Base-by-base conservation (phyloP, 2,329 filamentous ascomycete genomes). In the Colletotrichum cordylinicola region DNA sequence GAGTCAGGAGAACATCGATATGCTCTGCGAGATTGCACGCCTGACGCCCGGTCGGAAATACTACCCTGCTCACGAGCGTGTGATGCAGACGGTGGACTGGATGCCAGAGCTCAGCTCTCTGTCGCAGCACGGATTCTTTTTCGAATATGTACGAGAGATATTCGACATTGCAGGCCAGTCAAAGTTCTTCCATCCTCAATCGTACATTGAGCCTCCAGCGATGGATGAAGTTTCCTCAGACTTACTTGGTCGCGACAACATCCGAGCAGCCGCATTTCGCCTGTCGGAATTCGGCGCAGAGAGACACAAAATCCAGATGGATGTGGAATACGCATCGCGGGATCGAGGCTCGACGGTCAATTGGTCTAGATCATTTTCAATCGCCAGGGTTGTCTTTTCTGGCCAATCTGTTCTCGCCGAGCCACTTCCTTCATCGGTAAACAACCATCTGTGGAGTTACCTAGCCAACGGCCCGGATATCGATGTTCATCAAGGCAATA, bases 1-100 rank as follows among this genome's bases (percentile, higher is more conserved):
- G 0, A 80, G 81, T 4, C 27, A 74, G 1, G 82, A 83, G 0
- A 82, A 88, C 7, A 67, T 84, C 3, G 60, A 79, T 2, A 67
- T 88, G 1, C 80, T 91, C 0, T 4, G 48, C 0, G n/a, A 79
- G 0, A 85, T 91, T 33, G 83, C 86, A 0, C 16, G 69, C 0
- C 79, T 91, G 0, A 86, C 87, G 1, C 89, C 90, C 0, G 12
- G 10, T 4, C 80, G 88, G 37, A 18, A 52, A 0, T 91, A 84
- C 72, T 91, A 91, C 70, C 88, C 89, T 0, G 0, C 16, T 0
- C 31, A 86, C 9, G n/a, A 83, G 12, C 73, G 78, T 16, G 81
- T 83, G 0, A 91, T 91, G 89, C 88, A 92, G 70, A 82, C 62
- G 0, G 83, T 90, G 4, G 2, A 16, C 0, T 92, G 90, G 90